These are phyloP conservation scores for Aphanocladium album DNA, from an alignment of 2,329 filamentous ascomycete species.

Conservation along the genomic window DNA sequence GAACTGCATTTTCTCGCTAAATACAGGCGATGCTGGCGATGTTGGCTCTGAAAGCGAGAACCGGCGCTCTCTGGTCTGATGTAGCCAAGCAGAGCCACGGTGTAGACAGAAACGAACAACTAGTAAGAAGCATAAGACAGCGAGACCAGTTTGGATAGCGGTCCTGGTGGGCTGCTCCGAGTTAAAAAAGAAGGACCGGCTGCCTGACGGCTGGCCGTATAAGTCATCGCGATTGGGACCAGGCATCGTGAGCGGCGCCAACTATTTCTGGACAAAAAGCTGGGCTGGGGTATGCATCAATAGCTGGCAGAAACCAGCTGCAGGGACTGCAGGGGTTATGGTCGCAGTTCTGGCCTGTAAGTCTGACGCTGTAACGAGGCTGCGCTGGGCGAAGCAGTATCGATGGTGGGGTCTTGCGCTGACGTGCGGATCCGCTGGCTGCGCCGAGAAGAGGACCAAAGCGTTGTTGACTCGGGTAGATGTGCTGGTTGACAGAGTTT, in stretches of 20 bases:
- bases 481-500: background rate
- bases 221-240: slow-evolving; percentile 3
- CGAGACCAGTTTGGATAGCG: slow-evolving; percentile 10
- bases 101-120: slow-evolving; percentile 8
- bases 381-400: slow-evolving; percentile 5
- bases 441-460: background rate
- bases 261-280: slow-evolving; percentile 7
- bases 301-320: slow-evolving; percentile 8
- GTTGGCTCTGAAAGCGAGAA: background rate
- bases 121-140: slow-evolving; percentile 10
- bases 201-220: background rate
- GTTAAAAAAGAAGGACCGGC: slow-evolving; percentile 6
- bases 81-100: slow-evolving; percentile 3
- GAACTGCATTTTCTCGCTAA: slow-evolving; percentile 19
- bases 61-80: slow-evolving; percentile 15
- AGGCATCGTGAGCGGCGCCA: slow-evolving; percentile 6
- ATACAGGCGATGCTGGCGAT: background rate
- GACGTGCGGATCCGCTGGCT: slow-evolving; percentile 4
- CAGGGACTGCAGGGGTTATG: slow-evolving; percentile 9
- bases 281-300: background rate
- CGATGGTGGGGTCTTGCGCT: slow-evolving; percentile 6
- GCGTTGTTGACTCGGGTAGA: background rate
- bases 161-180: slow-evolving; percentile 7
- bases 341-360: slow-evolving; percentile 5
- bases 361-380: background rate